Base-by-base conservation (phyloP, 805 yeast species). In the Cephaloascus fragrans region DNA sequence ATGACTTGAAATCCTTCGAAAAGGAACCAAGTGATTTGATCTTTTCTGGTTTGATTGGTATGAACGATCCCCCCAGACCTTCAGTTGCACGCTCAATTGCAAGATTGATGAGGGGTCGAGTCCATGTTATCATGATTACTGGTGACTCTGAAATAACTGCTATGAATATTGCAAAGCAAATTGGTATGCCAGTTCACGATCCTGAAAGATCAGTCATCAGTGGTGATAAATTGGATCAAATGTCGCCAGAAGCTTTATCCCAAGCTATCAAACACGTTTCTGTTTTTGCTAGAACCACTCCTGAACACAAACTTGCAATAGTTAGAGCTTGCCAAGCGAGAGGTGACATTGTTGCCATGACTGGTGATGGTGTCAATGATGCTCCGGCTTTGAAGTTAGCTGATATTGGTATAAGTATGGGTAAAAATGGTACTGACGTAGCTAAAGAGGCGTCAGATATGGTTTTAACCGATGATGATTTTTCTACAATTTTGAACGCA, bases 301-400 rank as follows among this genome's bases (percentile, higher is more conserved):
- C 97, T 1, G 95, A 88, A 55, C 96, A 89, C 60, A 89, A 89
- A 56, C 81, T 89, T 44, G 73, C 83, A 43, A 89, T 89, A 59
- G 95, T 89, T 26, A 77, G 83, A 52, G 96, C 96, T 0, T 69
- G 89, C 46, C 95, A 89, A 57, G 74, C 76, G 56, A 75, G 95
- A 55, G 96, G 96, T 38, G 95, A 90, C 57, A 80, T 90, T 45
- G 97, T 90, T 38, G 98, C 97, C 18, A 89, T 90, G 96, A 89
- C 97, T n/a, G 98, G 98, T 49, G 97, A 89, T 62, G 97, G 97
- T 62, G 96, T 90, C 12, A 89, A 89, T 58, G 97, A 89, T 67
- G 97, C 97, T 0, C 97, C 97, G n/a, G 97, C 97, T 4, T 71
- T 90, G 50, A 89, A 90, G 56, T 70, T 89, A 49, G 97, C 97